Evolutionary conservation across 2,329 filamentous ascomycete species (phyloP), one percentile per base, ranked within the genome.

Genomic region (Nemania diffusa): DNA sequence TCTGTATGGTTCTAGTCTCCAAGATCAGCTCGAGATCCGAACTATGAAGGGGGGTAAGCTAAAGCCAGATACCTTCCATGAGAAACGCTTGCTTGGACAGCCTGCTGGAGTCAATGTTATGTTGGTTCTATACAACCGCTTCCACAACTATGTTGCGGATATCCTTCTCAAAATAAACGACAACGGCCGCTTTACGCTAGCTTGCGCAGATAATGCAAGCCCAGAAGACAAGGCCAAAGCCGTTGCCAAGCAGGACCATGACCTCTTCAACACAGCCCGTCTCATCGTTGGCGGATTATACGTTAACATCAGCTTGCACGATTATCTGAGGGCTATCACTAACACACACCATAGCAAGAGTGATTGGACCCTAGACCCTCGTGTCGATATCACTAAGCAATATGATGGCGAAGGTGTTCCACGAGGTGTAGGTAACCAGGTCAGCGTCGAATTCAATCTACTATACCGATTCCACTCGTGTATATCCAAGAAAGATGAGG

Each of bases 61-160:
- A 67, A 92, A 92, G 78, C 87, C 89, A 0, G 91, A 93, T 73
- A 90, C 87, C 68, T 92, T 92, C 75, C 85, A 88, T 1, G 88
- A 91, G 73, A 85, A 86, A 63, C 84, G 91, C 11, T 79, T 92
- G 1, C 79, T 92, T 4, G 85, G 87, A 2, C 90, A 92, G 64
- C 91, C 91, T 3, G 87, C 89, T 0, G 91, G 90, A 27, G 89
- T 91, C n/a, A 88, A 88, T 50, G 85, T 87, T 11, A 79, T 92
- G 70, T 77, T 93, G 42, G 87, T 92, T 70, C 86, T 91, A 80
- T 92, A 91, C 82, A 88, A 83, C 69, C 84, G 86, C 5, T 92
- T 91, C 77, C 91, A 93, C 79, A 92, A 92, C 75, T 88, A 91
- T 62, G 85, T 88, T 3, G 89, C 84, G 1, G 84, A 88, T 52